Evolutionary conservation across 2,329 filamentous ascomycete genomes (phyloP).

Genomic region (Fusarium newnesense): DNA sequence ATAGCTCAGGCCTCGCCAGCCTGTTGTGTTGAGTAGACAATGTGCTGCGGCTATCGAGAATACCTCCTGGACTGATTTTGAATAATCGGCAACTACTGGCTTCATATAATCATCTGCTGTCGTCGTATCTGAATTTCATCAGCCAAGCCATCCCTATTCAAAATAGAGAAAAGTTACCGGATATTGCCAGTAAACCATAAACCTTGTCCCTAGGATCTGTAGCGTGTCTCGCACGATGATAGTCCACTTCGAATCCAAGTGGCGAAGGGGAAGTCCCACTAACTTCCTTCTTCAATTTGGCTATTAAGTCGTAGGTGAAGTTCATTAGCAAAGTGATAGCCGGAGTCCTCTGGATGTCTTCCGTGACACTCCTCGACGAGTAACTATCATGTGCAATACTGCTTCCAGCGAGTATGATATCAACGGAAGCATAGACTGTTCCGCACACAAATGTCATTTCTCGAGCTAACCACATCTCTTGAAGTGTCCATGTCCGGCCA

Average conservation of each 20-base stretch:
- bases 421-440: not conserved
- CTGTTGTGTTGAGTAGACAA: not conserved
- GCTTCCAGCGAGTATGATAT: not conserved
- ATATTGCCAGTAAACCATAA: not conserved
- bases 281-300: not conserved
- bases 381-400: not conserved
- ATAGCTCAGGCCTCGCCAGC: not conserved
- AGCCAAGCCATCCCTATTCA: fast-evolving
- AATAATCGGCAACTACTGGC: not conserved
- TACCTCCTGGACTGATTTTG: not conserved
- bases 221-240: not conserved
- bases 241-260: not conserved
- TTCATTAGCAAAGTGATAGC: not conserved
- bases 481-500: constrained; percentile 4
- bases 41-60: constrained; percentile 3
- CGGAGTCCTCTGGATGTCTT: not conserved
- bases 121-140: not conserved
- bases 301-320: not conserved
- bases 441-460: constrained; percentile 1
- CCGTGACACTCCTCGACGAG: not conserved
- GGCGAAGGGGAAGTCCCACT: not conserved
- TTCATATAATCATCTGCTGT: not conserved
- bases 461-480: constrained; percentile 7
- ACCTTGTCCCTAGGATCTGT: not conserved
- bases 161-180: not conserved